A percentile compares a stretch with the other conserved stretches of the same genome.
Conservation (phyloP, 495 filamentous ascomycete genomes). For the Cladorrhinum samala region DNA sequence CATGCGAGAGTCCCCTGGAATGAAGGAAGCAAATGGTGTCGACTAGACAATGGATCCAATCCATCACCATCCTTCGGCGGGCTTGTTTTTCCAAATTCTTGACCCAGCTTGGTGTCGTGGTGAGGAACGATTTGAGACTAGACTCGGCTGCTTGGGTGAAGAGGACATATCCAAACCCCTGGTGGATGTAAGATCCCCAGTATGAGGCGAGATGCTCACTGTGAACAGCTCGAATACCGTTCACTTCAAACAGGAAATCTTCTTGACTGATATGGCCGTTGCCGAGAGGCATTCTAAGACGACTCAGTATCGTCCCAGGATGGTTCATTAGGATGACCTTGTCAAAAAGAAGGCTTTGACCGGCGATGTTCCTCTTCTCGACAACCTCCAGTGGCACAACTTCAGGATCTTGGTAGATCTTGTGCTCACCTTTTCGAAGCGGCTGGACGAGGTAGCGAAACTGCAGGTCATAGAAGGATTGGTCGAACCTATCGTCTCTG, state of each 20-base stretch:
- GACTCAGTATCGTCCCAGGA: constrained; percentile 56
- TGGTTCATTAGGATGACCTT: constrained; percentile 59
- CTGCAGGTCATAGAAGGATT: constrained; percentile 73
- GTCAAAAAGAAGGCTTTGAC: constrained; percentile 50
- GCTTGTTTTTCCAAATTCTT: constrained; percentile 66
- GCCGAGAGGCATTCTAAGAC: constrained; percentile 62
- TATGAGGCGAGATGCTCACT: constrained; percentile 79
- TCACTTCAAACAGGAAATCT: constrained; percentile 65
- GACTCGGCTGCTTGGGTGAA: constrained; percentile 69
- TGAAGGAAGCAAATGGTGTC: constrained; percentile 76
- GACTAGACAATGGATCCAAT: constrained; percentile 83
- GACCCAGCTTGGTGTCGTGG: constrained; percentile 57
- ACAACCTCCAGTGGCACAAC: constrained; percentile 68
- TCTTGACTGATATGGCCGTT: constrained; percentile 53
- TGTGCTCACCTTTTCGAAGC: constrained; percentile 62
- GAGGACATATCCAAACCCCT: constrained; percentile 66
- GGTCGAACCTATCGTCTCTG: constrained; percentile 58
- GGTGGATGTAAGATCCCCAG: constrained; percentile 72
- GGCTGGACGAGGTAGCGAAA: constrained; percentile 73
- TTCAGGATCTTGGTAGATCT: constrained; percentile 70
- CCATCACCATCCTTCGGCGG: constrained; percentile 62
- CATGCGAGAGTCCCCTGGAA: constrained; percentile 62
- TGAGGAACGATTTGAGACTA: constrained; percentile 71
- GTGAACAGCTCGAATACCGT: constrained; percentile 54
- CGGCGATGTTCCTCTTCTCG: constrained; percentile 46